phyloP scores from a whole-genome alignment of 2,329 filamentous ascomycete genomes.

The Albifimbria verrucaria region DNA sequence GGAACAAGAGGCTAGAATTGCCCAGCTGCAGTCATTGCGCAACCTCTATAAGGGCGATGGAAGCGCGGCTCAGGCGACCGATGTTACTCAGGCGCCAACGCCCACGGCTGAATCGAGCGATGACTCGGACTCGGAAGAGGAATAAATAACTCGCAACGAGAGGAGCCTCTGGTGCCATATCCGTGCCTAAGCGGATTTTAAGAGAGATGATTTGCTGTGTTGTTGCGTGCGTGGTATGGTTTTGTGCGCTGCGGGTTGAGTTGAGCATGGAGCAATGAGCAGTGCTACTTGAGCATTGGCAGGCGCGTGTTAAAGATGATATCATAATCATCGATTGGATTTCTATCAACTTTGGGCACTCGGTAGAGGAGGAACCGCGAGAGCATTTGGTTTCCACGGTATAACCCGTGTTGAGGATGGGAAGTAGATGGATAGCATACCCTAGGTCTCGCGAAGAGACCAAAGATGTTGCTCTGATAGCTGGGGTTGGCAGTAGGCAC shows the following conservation, averaged over 20 bases:
- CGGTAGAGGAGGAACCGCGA: neutral
- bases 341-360: neutral
- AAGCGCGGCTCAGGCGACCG: conserved; percentile 24
- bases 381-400: neutral
- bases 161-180: no score
- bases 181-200: no score
- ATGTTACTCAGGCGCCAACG: conserved; percentile 20
- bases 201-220: no score
- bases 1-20: conserved; percentile 66
- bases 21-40: conserved; percentile 54
- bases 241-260: neutral
- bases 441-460: neutral
- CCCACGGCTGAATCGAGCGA: conserved; percentile 35
- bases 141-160: conserved; percentile 27
- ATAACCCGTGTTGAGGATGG: neutral
- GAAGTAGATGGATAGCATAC: neutral
- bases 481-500: neutral
- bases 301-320: neutral
- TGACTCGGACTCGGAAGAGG: conserved; percentile 46
- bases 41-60: conserved; percentile 35
- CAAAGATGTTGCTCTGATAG: neutral
- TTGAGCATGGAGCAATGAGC: neutral
- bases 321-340: neutral
- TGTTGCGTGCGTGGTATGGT: neutral
- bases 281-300: neutral